Percentiles rank a stretch among this genome's conserved stretches.
Evolutionary conservation across 352 stramenopile genomes (phyloP).

Genomic region (Peronospora belbahrii): DNA sequence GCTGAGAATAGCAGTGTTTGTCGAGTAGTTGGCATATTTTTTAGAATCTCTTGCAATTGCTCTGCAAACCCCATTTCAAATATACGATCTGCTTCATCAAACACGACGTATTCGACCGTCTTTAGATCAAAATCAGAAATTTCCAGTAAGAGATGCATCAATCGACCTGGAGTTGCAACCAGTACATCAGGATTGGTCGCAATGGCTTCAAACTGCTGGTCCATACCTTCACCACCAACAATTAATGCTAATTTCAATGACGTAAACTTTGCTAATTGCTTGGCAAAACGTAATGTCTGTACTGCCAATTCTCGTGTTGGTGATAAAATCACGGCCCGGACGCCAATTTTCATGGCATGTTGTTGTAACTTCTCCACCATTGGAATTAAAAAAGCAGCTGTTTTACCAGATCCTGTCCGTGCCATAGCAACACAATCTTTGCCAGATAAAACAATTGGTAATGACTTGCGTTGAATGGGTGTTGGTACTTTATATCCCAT

Average conservation of each 20-base stretch:
- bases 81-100: slow-evolving; percentile 98
- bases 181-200: slow-evolving; percentile 90
- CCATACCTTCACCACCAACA: slow-evolving; percentile 96
- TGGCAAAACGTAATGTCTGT: slow-evolving; percentile 92
- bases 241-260: slow-evolving; percentile 88
- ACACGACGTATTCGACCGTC: slow-evolving; percentile 89
- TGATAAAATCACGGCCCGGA: slow-evolving; percentile 89
- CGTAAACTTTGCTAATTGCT: slow-evolving; percentile 89
- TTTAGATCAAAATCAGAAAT: slow-evolving; percentile 92
- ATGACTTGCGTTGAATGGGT: slow-evolving; percentile 97
- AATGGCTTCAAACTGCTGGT: slow-evolving; percentile 96
- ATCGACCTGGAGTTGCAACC: slow-evolving; percentile 90
- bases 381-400: slow-evolving; percentile 95
- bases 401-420: slow-evolving; percentile 97
- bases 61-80: slow-evolving; percentile 99
- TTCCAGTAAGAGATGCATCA: slow-evolving; percentile 92
- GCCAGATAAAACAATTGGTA: slow-evolving; percentile 94
- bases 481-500: slow-evolving; percentile 97
- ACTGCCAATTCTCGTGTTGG: slow-evolving; percentile 97
- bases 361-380: slow-evolving; percentile 95
- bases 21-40: slow-evolving; percentile 79
- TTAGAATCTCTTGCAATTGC: slow-evolving; percentile 93
- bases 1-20: slow-evolving; percentile 93
- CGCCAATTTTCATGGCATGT: slow-evolving; percentile 85
- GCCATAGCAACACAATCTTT: slow-evolving; percentile 98